Base-by-base conservation (phyloP, 805 yeast species). In the Saccharomyces jurei region DNA sequence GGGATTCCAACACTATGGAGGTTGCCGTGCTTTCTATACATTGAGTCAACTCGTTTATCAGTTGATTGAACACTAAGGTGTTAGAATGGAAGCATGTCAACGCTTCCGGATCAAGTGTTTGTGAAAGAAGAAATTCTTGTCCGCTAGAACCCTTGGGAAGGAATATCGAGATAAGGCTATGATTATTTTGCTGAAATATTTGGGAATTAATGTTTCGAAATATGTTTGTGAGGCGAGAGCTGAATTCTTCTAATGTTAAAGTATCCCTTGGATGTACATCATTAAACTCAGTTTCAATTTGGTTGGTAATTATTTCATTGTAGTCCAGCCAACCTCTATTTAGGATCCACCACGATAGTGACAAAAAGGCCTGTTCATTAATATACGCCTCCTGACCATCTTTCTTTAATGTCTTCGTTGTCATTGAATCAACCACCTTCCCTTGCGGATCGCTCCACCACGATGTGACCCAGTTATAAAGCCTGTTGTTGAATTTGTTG, bases 341-440 rank as follows among this genome's bases (percentile, higher is more conserved):
- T 51, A 92, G 74, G 49, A 92, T 70, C 97, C 97, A 92, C 97
- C 97, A 92, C 57, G 91, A 85, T 58, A 89, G 79, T 0, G 96
- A 86, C 49, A 92, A 75, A 66, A 87, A 92, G 51, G 89, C 86
- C 63, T 94, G 92, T 62, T 87, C 94, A 41, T 84, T 77, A 32
- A 79, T 71, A 64, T 84, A 82, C 4, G 63, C 44, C 8, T 28
- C 27, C 26, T 60, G 80, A 79, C 41, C 63, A 63, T 32, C 68
- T 60, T 46, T 58, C 60, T 32, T 58, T 59, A 47, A 52, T 30
- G 44, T 51, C 46, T 26, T 48, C 46, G 30, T 48, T 28, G 31
- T 49, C 31, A 31, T 27, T 27, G 41, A 21, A 41, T 36, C 32
- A 9, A 14, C 25, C 52, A 17, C 10, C 8, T 36, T 31, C 11